Percentiles rank a stretch among this genome's conserved stretches.
Evolutionary conservation across 768 basidiomycete genomes (phyloP).

Genomic region (Boletus subcaerulescens): DNA sequence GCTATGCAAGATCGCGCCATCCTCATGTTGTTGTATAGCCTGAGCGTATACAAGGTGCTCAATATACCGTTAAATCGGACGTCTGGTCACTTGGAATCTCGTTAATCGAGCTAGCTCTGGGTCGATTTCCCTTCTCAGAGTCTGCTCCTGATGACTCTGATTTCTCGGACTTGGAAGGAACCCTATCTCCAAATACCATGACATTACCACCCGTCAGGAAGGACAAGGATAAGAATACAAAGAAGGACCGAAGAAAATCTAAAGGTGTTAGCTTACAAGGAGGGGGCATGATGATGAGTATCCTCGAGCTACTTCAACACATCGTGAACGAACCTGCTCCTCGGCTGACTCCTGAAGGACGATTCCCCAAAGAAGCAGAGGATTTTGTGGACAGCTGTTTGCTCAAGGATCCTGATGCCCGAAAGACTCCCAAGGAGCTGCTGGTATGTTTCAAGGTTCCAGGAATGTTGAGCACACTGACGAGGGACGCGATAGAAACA

Average conservation of each 20-base stretch:
- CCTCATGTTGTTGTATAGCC: constrained; percentile 55
- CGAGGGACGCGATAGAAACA: constrained; percentile 50
- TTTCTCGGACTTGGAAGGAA: constrained; percentile 74
- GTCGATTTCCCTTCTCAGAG: constrained; percentile 95
- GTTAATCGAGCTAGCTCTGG: constrained; percentile 93
- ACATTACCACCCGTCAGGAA: constrained; percentile 36
- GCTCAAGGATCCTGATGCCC: constrained; percentile 80
- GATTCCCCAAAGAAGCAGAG: constrained; percentile 72
- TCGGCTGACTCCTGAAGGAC: constrained; percentile 69
- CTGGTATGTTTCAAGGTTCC: constrained; percentile 43
- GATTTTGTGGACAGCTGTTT: constrained; percentile 88
- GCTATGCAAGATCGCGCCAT: constrained; percentile 8
- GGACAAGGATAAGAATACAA: constrained; percentile 45
- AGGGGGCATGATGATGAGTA: constrained; percentile 96
- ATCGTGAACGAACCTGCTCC: constrained; percentile 99
- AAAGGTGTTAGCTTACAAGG: constrained; percentile 92
- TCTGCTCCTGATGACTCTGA: constrained; percentile 74
- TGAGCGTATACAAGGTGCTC: constrained; percentile 97
- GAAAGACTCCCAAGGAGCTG: constrained; percentile 87
- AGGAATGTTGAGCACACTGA: constrained; percentile 6
- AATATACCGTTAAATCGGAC: constrained; percentile 98
- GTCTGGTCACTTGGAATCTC: constrained; percentile 99
- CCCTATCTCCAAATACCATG: constrained; percentile 67
- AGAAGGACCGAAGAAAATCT: constrained; percentile 84
- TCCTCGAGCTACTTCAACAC: constrained; percentile 93